A percentile compares a stretch with the other conserved stretches of the same genome.
These are phyloP conservation scores for Daldinia decipiens DNA, from an alignment of 495 filamentous ascomycete species.

Conservation along the genomic window DNA sequence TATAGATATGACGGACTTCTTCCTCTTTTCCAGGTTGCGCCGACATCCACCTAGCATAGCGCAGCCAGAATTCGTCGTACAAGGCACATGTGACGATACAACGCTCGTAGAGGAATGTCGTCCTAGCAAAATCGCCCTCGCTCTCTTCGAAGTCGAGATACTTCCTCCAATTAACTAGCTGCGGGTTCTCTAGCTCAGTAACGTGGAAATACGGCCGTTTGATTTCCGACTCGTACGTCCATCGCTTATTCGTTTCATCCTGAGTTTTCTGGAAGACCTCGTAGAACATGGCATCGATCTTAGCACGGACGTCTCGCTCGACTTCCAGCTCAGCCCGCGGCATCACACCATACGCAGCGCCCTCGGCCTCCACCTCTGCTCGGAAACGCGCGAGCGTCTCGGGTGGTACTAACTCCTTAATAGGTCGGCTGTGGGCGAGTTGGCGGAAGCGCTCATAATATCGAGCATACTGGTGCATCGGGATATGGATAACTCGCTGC, in stretches of 20 bases:
- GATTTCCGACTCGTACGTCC: slow-evolving; percentile 94
- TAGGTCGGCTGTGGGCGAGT: slow-evolving; percentile 75
- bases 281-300: slow-evolving; percentile 82
- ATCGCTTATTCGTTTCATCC: slow-evolving; percentile 89
- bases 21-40: slow-evolving; percentile 83
- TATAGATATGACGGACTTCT: slow-evolving; percentile 93
- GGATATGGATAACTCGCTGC: slow-evolving; percentile 86
- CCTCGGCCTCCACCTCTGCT: slow-evolving; percentile 72
- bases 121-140: slow-evolving; percentile 79
- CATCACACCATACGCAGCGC: slow-evolving; percentile 51
- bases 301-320: slow-evolving; percentile 81
- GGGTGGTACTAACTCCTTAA: slow-evolving; percentile 75
- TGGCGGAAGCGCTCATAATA: slow-evolving; percentile 93
- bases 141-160: slow-evolving; percentile 97
- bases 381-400: slow-evolving; percentile 76
- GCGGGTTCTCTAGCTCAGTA: slow-evolving; percentile 85
- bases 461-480: slow-evolving; percentile 95
- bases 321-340: slow-evolving; percentile 76
- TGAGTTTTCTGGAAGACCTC: slow-evolving; percentile 85
- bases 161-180: slow-evolving; percentile 93
- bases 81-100: slow-evolving; percentile 92
- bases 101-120: slow-evolving; percentile 89
- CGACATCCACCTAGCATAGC: slow-evolving; percentile 97
- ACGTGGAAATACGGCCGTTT: slow-evolving; percentile 98
- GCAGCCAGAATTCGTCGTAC: slow-evolving; percentile 97